Conservation (phyloP, 1,139 yeast species). For the Debaryomycetaceae sp. region DNA sequence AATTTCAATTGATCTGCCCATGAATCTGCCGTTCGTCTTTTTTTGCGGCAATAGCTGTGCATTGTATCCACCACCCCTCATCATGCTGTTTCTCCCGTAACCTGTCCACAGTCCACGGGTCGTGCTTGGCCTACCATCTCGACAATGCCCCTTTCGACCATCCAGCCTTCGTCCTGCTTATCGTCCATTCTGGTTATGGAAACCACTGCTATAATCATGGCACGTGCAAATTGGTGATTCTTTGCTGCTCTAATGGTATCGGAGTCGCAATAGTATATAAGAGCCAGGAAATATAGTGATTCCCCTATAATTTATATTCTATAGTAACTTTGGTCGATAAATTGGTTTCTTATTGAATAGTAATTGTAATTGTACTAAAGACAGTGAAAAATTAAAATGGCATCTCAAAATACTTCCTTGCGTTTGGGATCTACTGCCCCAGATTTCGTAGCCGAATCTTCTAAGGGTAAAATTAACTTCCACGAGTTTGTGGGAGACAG, state of each 20-base stretch:
- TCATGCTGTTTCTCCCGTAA: too few species aligned
- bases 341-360: not conserved
- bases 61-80: too few species aligned
- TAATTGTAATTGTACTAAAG: too few species aligned
- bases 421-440: conserved; percentile 75
- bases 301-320: not conserved
- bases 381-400: conserved; percentile 4
- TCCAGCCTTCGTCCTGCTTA: not conserved
- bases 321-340: not conserved
- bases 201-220: conserved; percentile 8
- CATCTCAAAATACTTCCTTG: conserved; percentile 14
- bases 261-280: not conserved
- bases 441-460: conserved; percentile 70
- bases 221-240: conserved; percentile 15
- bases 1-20: too few species aligned
- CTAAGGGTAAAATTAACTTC: conserved; percentile 72
- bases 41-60: too few species aligned
- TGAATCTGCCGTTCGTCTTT: too few species aligned
- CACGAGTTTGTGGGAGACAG: conserved; percentile 71
- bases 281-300: not conserved
- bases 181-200: not conserved
- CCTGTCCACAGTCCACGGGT: too few species aligned
- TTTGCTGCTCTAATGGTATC: not conserved
- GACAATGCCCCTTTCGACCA: not conserved
- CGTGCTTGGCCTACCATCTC: not conserved